A percentile compares a stretch with the other conserved stretches of the same genome.
Evolutionary conservation across 192 early-diverging fungal species (phyloP).

Genomic region (Coemansia sp.): DNA sequence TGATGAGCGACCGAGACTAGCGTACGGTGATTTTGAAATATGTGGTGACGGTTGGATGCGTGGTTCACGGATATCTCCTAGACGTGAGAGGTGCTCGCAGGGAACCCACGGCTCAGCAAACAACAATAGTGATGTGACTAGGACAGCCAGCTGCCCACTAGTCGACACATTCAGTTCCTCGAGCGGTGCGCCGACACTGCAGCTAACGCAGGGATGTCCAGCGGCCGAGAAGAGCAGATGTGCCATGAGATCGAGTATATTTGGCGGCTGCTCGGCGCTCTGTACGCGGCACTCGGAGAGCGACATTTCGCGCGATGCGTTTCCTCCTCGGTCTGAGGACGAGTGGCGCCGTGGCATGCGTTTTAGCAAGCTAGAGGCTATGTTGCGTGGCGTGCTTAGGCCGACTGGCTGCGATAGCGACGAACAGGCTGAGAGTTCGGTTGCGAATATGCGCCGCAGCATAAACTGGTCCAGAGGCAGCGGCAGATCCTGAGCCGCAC

Average conservation of each 20-base stretch:
- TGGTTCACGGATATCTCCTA: conserved; percentile 51
- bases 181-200: conserved; percentile 41
- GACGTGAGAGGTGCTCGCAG: conserved; percentile 37
- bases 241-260: conserved; percentile 40
- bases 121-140: conserved; percentile 29
- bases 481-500: conserved; percentile 24
- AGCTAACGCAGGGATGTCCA: conserved; percentile 38
- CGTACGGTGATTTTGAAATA: conserved; percentile 15
- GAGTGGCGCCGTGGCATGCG: conserved; percentile 53
- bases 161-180: conserved; percentile 36
- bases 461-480: conserved; percentile 45
- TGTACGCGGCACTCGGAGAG: conserved; percentile 25
- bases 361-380: conserved; percentile 33
- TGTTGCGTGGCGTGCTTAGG: conserved; percentile 18
- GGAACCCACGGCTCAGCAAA: conserved; percentile 55
- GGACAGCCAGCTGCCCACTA: conserved; percentile 48
- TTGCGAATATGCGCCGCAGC: conserved; percentile 51
- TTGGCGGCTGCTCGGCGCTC: conserved; percentile 18
- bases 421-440: conserved; percentile 32
- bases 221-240: conserved; percentile 38
- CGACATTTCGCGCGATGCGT: conserved; percentile 25
- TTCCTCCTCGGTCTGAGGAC: conserved; percentile 5
- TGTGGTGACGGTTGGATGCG: conserved; percentile 6
- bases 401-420: conserved; percentile 16
- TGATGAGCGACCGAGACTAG: conserved; percentile 7